Conservation (phyloP, 345 rosid species). For the Sisymbrium irio region DNA sequence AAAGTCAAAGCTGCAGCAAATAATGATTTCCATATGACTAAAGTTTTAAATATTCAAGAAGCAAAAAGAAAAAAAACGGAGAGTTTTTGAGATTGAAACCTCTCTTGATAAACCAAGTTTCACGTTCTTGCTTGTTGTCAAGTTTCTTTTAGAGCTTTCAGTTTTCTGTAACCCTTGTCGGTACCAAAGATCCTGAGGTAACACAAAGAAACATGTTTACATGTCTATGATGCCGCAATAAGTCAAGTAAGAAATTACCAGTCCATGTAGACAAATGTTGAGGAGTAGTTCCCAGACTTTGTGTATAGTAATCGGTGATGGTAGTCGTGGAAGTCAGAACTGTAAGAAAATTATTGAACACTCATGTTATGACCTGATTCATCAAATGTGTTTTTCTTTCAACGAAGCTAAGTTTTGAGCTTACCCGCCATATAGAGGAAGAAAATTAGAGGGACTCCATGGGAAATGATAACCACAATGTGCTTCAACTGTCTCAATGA, state of each 20-base stretch:
- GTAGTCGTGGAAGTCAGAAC: constrained; percentile 97
- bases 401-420: constrained; percentile 10
- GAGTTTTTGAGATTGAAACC: constrained; percentile 30
- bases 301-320: constrained; percentile 96
- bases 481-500: constrained; percentile 96
- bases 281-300: constrained; percentile 94
- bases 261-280: constrained; percentile 96
- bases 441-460: constrained; percentile 90
- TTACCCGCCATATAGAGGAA: constrained; percentile 97
- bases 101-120: constrained; percentile 9
- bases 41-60: neutral
- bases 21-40: constrained; percentile 17
- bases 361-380: neutral
- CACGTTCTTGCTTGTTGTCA: constrained; percentile 39
- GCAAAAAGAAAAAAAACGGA: constrained; percentile 9
- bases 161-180: constrained; percentile 86
- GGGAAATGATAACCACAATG: constrained; percentile 99
- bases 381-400: neutral
- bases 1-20: neutral
- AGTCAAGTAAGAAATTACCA: constrained; percentile 45
- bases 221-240: neutral
- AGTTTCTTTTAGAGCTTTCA: constrained; percentile 65
- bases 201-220: neutral
- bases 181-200: constrained; percentile 86
- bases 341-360: constrained; percentile 31